Evolutionary conservation across 2,329 filamentous ascomycete genomes (phyloP).

Genomic region (Neurospora crassa): DNA sequence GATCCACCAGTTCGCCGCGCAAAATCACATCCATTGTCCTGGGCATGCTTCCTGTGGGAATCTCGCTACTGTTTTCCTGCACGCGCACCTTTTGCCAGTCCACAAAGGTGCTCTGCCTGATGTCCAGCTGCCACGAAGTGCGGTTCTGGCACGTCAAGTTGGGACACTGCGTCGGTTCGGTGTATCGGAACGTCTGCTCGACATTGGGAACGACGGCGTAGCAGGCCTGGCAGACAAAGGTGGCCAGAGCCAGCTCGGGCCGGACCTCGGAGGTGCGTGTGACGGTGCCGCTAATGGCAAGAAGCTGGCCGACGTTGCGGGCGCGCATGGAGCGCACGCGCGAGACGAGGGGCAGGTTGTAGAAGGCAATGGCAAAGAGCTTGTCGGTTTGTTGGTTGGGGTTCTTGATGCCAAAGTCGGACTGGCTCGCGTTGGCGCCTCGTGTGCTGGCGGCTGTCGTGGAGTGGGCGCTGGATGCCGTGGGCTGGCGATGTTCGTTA

Average conservation of each 20-base stretch:
- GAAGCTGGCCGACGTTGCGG: conserved; percentile 79
- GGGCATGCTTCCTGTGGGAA: conserved; percentile 97
- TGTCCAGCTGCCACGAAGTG: conserved; percentile 90
- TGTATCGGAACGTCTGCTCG: conserved; percentile 96
- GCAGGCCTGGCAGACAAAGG: conserved; percentile 86
- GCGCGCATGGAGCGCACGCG: conserved; percentile 80
- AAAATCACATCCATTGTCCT: conserved; percentile 95
- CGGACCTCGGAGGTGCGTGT: conserved; percentile 95
- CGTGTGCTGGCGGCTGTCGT: conserved; percentile 57
- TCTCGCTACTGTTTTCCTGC: conserved; percentile 97
- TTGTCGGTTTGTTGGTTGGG: conserved; percentile 95
- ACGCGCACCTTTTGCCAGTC: conserved; percentile 99
- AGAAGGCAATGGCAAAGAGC: conserved; percentile 86
- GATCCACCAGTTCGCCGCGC: conserved; percentile 92
- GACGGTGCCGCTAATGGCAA: conserved; percentile 94
- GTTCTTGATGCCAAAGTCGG: conserved; percentile 63
- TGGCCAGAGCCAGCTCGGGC: conserved; percentile 83
- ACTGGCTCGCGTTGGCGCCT: conserved; percentile 48
- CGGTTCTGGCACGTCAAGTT: conserved; percentile 83
- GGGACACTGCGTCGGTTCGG: conserved; percentile 91
- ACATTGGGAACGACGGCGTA: conserved; percentile 78
- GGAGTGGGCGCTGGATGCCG: conserved; percentile 61
- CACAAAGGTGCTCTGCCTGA: conserved; percentile 92
- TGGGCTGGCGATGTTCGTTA: conserved; percentile 79
- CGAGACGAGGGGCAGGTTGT: conserved; percentile 82